Base-by-base conservation (phyloP, 768 basidiomycete genomes). In the Suillus variegatus region DNA sequence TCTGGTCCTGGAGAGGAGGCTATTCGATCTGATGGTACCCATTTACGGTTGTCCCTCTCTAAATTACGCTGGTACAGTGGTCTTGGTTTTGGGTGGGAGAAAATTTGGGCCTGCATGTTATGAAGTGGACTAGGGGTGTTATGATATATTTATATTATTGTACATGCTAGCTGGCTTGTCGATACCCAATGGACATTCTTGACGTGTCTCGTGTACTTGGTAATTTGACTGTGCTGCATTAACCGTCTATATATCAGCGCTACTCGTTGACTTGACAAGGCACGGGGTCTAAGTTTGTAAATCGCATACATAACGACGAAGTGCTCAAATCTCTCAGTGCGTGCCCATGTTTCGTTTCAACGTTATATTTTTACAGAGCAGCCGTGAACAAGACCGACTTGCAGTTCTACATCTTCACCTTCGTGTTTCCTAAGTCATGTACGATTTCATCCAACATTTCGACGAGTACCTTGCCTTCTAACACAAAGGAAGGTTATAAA, bases 371-470 rank as follows among this genome's bases (percentile, higher is more conserved):
- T 52, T 18, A 18, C 28, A 54, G 38, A 28, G 28, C 3, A 28
- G 28, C 28, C 28, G 28, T 4, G 28, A 49, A 13, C 3, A 57
- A 38, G 36, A 38, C 10, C 36, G 36, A 38, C 36, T 38, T 2
- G 9, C 36, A 38, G 36, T 38, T 38, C 36, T 38, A 38, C 36
- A 38, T 38, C 36, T 10, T 38, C 36, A 9, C 36, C 36, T 38
- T 38, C 36, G 9, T 38, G 10, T 22, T 57, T n/a, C 16, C 38
- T 2, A 9, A 40, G 18, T 16, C 38, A 25, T 18, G 22, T 16
- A 18, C 14, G 8, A 40, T 25, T 36, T 58, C 1, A 20, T 60
- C 54, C 25, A 77, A 65, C 8, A 77, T 64, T 22, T 77, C 71
- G 28, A 72, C 66, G 20, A 77, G 60, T 55, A 55, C 56, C 57